phyloP scores from a whole-genome alignment of 2,329 filamentous ascomycete species.

The Lachnellula hyalina region DNA sequence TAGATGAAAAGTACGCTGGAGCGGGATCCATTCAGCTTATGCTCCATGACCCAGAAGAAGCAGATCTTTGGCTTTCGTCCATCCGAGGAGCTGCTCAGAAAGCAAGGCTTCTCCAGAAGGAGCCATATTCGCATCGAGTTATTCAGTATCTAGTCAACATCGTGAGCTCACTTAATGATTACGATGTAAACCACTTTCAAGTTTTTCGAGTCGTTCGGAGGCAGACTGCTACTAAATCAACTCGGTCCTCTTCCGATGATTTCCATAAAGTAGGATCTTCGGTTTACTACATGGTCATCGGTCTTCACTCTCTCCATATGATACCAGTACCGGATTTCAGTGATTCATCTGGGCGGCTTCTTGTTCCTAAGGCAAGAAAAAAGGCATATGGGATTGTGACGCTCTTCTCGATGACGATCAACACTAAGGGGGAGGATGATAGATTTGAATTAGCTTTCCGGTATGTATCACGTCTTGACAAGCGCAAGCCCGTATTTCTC shows the following conservation, averaged over 20 bases:
- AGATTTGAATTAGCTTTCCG: conserved; percentile 59
- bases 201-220: conserved; percentile 66
- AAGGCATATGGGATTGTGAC: conserved; percentile 59
- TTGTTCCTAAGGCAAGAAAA: conserved; percentile 39
- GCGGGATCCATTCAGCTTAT: conserved; percentile 60
- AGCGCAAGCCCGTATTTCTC: not conserved
- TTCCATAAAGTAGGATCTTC: conserved; percentile 58
- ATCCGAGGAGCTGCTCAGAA: conserved; percentile 56
- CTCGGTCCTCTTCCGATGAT: conserved; percentile 59
- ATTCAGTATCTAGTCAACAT: conserved; percentile 57
- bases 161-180: conserved; percentile 62
- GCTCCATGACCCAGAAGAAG: conserved; percentile 57
- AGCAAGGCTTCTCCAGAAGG: conserved; percentile 44
- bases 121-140: conserved; percentile 51
- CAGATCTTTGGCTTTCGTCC: conserved; percentile 58
- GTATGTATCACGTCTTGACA: not conserved
- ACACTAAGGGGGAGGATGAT: conserved; percentile 58
- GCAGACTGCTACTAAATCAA: conserved; percentile 46
- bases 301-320: conserved; percentile 63
- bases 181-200: conserved; percentile 60
- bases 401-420: conserved; percentile 45
- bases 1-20: conserved; percentile 60
- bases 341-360: conserved; percentile 39
- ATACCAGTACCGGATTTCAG: conserved; percentile 57
- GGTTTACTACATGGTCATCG: conserved; percentile 64